Evolutionary conservation across 192 early-diverging fungal species (phyloP).

Genomic region (Entomortierella parvispora): DNA sequence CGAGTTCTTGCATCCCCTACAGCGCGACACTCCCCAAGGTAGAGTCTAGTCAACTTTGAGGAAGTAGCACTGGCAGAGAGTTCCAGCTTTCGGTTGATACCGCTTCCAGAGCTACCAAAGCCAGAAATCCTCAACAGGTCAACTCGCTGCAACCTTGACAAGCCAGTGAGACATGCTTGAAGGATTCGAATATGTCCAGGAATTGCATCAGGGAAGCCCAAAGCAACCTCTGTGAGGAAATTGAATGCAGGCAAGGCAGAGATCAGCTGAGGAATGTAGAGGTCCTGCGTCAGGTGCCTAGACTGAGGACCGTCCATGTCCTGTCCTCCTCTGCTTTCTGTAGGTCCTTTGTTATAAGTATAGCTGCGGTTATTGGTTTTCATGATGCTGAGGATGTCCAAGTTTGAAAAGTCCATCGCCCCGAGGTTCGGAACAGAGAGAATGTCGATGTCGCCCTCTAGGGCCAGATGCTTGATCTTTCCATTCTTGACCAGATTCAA

Average conservation of each 20-base stretch:
- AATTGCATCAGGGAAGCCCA: slow-evolving; percentile 31
- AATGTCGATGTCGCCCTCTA: slow-evolving; percentile 41
- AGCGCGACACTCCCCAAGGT: slow-evolving; percentile 27
- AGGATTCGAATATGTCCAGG: slow-evolving; percentile 43
- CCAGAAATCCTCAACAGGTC: slow-evolving; percentile 31
- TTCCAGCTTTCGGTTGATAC: slow-evolving; percentile 35
- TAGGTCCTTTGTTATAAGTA: neutral
- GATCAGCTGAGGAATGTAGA: slow-evolving; percentile 22
- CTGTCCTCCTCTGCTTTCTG: neutral
- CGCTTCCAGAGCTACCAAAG: neutral
- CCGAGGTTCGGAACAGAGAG: slow-evolving; percentile 36
- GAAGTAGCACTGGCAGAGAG: slow-evolving; percentile 23
- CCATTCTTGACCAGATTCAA: slow-evolving; percentile 22
- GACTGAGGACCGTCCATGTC: neutral
- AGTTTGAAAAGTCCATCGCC: slow-evolving; percentile 37
- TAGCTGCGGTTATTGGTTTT: slow-evolving; percentile 25
- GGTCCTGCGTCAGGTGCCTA: slow-evolving; percentile 9
- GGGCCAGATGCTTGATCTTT: slow-evolving; percentile 21
- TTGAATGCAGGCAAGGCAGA: slow-evolving; percentile 22
- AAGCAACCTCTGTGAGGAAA: slow-evolving; percentile 20
- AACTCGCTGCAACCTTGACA: slow-evolving; percentile 15
- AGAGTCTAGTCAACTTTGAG: slow-evolving; percentile 17
- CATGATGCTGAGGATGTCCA: slow-evolving; percentile 39
- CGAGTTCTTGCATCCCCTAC: slow-evolving; percentile 9
- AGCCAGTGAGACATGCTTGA: slow-evolving; percentile 15